These are phyloP conservation scores for Nidula microcarpa DNA, from an alignment of 768 basidiomycete genomes.

Conservation along the genomic window DNA sequence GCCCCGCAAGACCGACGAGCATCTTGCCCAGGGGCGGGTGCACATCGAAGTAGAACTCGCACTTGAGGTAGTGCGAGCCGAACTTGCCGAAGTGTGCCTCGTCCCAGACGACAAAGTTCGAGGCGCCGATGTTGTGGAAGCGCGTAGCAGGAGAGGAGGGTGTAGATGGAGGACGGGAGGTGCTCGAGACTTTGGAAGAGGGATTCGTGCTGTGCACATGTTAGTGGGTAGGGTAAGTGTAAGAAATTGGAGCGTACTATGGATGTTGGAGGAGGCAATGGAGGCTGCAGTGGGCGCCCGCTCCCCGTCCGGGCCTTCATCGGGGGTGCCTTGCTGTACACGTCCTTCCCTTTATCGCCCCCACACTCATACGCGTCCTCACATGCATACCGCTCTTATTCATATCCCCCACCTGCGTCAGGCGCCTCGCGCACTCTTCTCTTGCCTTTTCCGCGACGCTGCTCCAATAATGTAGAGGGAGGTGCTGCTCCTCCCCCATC, in stretches of 20 bases:
- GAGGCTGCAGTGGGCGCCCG: conserved; percentile 58
- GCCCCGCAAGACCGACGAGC: conserved; percentile 92
- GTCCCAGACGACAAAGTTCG: conserved; percentile 92
- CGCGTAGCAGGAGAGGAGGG: conserved; percentile 93
- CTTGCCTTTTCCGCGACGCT: conserved; percentile 63
- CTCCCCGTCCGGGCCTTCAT: conserved; percentile 42
- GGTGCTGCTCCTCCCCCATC: conserved; percentile 29
- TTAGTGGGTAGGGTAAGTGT: conserved; percentile 12
- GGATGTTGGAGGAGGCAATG: conserved; percentile 63
- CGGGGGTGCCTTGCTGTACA: conserved; percentile 46
- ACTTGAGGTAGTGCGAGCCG: conserved; percentile 95
- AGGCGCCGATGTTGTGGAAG: conserved; percentile 87
- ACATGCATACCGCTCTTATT: conserved; percentile 19
- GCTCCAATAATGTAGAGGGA: conserved; percentile 39
- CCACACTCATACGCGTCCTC: conserved; percentile 11
- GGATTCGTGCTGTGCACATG: conserved; percentile 58
- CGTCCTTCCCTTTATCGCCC: conserved; percentile 50
- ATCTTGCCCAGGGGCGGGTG: conserved; percentile 99
- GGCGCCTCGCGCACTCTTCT: conserved; percentile 32
- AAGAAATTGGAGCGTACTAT: conserved; percentile 37
- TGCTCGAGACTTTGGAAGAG: conserved; percentile 77
- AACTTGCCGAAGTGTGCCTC: conserved; percentile 99
- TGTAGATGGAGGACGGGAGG: conserved; percentile 80
- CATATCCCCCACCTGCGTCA: conserved; percentile 11
- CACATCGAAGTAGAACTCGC: conserved; percentile 99